phyloP scores from a whole-genome alignment of 169 alveolate species.

The Eimeria falciformis region DNA sequence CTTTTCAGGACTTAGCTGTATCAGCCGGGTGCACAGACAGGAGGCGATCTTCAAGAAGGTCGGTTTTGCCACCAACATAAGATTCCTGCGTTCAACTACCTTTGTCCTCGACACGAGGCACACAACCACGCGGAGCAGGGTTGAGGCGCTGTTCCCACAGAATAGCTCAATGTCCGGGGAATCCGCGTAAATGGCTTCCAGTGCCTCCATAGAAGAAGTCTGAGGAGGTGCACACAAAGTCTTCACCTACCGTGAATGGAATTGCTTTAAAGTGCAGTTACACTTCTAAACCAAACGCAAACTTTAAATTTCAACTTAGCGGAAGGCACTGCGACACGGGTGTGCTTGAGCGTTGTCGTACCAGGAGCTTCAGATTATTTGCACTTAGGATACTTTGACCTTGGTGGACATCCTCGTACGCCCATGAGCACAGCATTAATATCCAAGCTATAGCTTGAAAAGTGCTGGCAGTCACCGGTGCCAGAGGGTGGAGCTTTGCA shows the following conservation, averaged over 20 bases:
- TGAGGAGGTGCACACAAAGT: neutral
- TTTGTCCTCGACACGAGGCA: neutral
- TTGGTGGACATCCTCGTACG: constrained; percentile 60
- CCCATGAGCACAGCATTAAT: constrained; percentile 64
- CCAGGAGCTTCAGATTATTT: neutral
- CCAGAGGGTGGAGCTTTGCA: no score
- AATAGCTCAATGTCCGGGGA: neutral
- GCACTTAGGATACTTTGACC: constrained; percentile 16
- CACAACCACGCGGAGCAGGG: constrained; percentile 19
- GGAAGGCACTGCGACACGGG: neutral
- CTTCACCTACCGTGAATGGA: no score
- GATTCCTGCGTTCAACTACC: neutral
- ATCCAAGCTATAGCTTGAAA: constrained; percentile 7
- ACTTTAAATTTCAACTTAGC: no score
- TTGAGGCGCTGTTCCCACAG: neutral
- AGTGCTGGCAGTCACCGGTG: neutral
- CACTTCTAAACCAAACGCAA: no score
- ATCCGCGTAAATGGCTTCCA: neutral
- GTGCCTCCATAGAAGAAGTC: neutral
- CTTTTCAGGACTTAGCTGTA: neutral
- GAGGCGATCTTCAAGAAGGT: neutral
- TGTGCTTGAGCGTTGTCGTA: neutral
- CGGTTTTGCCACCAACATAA: neutral
- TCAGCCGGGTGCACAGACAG: constrained; percentile 8
- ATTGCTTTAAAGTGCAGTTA: no score